Conservation (phyloP, 805 yeast species). For the Schizosaccharomyces osmophilus region DNA sequence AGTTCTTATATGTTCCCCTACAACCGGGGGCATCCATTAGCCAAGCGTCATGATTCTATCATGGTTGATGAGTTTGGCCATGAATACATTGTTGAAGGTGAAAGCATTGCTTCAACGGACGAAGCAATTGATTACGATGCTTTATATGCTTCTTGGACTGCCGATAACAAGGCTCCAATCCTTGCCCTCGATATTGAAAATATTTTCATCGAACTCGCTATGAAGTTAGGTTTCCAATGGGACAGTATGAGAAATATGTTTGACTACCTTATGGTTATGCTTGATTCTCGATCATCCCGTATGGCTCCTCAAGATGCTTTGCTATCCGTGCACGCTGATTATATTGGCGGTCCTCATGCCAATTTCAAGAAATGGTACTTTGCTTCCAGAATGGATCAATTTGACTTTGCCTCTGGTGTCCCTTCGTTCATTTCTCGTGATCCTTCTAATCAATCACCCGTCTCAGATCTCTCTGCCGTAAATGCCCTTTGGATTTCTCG, state of each 20-base stretch:
- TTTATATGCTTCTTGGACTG: conserved; percentile 98
- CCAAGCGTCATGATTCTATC: neutral
- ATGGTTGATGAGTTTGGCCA: neutral
- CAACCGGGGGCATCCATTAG: neutral
- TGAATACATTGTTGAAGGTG: neutral
- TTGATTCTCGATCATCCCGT: conserved; percentile 73
- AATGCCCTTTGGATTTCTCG: conserved; percentile 55
- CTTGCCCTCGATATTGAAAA: conserved; percentile 33
- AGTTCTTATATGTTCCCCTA: neutral
- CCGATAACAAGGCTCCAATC: conserved; percentile 67
- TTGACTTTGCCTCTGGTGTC: conserved; percentile 36
- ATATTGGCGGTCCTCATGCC: conserved; percentile 73
- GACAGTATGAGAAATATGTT: conserved; percentile 58
- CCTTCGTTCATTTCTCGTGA: conserved; percentile 23
- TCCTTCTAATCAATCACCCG: conserved; percentile 24
- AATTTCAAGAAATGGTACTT: conserved; percentile 83
- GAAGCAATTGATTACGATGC: conserved; percentile 20
- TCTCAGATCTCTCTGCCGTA: conserved; percentile 39
- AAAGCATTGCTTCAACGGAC: neutral
- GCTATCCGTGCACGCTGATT: conserved; percentile 58
- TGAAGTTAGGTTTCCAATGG: conserved; percentile 60
- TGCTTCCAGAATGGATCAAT: conserved; percentile 58
- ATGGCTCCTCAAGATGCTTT: conserved; percentile 48
- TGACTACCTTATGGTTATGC: conserved; percentile 53
- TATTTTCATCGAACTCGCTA: conserved; percentile 34